phyloP scores from a whole-genome alignment of 257 asterid genomes.

The Salvia splendens region DNA sequence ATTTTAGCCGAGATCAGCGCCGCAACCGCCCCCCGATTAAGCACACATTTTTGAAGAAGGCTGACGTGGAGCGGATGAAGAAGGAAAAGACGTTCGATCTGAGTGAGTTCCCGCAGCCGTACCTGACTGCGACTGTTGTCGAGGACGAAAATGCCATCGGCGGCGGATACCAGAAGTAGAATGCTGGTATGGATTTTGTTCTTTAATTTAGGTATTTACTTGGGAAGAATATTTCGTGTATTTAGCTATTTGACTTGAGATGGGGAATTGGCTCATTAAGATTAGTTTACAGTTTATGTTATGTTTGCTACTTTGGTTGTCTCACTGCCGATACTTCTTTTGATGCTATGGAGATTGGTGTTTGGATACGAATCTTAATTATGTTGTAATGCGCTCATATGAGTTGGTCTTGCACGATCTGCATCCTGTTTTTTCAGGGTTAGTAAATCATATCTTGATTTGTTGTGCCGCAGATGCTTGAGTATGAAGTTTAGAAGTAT shows the following conservation, averaged over 20 bases:
- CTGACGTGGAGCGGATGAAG: slow-evolving; percentile 78
- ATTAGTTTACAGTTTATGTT: slow-evolving; percentile 11
- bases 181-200: slow-evolving; percentile 31
- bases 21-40: slow-evolving; percentile 83
- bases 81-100: slow-evolving; percentile 63
- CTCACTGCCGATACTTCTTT: background rate
- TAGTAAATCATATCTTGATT: background rate
- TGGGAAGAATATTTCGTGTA: background rate
- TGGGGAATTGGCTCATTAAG: slow-evolving; percentile 9
- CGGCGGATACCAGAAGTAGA: slow-evolving; percentile 74
- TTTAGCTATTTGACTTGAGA: background rate
- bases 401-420: slow-evolving; percentile 1
- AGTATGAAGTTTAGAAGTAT: background rate
- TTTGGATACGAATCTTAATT: slow-evolving; percentile 18
- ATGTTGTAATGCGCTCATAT: background rate
- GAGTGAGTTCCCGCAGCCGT: slow-evolving; percentile 70
- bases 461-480: background rate
- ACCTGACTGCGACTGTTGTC: slow-evolving; percentile 53
- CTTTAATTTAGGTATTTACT: background rate
- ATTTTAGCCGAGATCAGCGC: slow-evolving; percentile 84
- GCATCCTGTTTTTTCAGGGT: background rate
- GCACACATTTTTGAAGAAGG: slow-evolving; percentile 73
- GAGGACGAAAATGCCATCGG: slow-evolving; percentile 74
- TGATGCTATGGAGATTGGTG: slow-evolving; percentile 16
- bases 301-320: background rate